Percentiles rank a stretch among this genome's conserved stretches.
phyloP scores from a whole-genome alignment of 345 rosid genomes.

The Psidium guajava region DNA sequence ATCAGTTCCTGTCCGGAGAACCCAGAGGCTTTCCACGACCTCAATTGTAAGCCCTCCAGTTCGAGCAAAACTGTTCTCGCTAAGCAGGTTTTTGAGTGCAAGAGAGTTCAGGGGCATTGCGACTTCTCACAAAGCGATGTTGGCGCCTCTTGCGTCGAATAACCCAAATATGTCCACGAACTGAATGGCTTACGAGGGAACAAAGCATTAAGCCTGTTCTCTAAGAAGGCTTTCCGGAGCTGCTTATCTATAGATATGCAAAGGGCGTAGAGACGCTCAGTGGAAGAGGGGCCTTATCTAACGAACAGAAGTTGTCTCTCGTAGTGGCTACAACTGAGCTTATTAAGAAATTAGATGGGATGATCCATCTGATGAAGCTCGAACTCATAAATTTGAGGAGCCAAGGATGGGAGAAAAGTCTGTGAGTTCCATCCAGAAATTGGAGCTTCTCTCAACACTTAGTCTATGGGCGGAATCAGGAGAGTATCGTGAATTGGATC shows the following conservation, averaged over 20 bases:
- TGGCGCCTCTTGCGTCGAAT: not conserved
- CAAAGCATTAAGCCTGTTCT: not conserved
- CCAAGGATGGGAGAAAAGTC: not conserved
- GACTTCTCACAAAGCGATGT: not conserved
- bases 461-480: not conserved
- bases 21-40: not conserved
- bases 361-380: not conserved
- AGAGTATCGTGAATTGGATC: not conserved
- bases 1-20: not conserved
- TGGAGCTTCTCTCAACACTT: not conserved
- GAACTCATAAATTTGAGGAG: not conserved
- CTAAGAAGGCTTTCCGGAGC: not conserved
- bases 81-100: not conserved
- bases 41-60: constrained; percentile 7
- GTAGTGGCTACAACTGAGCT: not conserved
- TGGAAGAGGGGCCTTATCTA: not conserved
- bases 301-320: not conserved
- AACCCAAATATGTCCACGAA: not conserved
- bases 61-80: constrained; percentile 8
- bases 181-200: not conserved
- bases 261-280: not conserved
- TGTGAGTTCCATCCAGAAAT: not conserved
- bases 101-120: not conserved
- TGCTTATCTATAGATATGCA: not conserved
- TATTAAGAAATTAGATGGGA: not conserved